Evolutionary conservation across 768 basidiomycete genomes (phyloP).

Genomic region (Ephemerocybe angulata): DNA sequence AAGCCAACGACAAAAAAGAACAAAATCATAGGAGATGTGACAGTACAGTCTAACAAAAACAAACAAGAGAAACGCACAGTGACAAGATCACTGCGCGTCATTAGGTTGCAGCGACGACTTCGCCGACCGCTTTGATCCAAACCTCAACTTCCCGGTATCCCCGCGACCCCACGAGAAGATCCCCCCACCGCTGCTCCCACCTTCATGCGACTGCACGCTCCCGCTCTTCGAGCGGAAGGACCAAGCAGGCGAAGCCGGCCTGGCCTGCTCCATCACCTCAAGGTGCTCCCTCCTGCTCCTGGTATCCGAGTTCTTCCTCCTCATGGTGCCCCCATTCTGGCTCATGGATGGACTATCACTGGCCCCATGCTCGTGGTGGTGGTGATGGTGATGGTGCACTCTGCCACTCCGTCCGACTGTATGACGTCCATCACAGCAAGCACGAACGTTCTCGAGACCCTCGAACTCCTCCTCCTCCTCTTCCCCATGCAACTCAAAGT

Average conservation of each 20-base stretch:
- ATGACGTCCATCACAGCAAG: slow-evolving; percentile 84
- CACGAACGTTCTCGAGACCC: slow-evolving; percentile 92
- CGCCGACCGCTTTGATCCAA: slow-evolving; percentile 63
- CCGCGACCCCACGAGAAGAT: slow-evolving; percentile 67
- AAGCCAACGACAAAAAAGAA: slow-evolving; percentile 12
- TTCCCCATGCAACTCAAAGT: slow-evolving; percentile 82
- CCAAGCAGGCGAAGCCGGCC: slow-evolving; percentile 81
- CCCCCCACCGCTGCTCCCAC: slow-evolving; percentile 38
- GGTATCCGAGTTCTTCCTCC: slow-evolving; percentile 42
- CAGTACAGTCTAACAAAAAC: not conserved
- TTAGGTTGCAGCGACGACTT: slow-evolving; percentile 38
- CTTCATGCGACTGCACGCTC: slow-evolving; percentile 70
- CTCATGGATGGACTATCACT: slow-evolving; percentile 7
- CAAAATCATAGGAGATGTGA: slow-evolving; percentile 15
- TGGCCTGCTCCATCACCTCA: slow-evolving; percentile 40
- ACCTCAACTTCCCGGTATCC: slow-evolving; percentile 65
- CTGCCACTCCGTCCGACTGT: slow-evolving; percentile 68
- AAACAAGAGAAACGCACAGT: not conserved
- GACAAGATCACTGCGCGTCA: slow-evolving; percentile 5
- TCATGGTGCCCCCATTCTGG: slow-evolving; percentile 24
- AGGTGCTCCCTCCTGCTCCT: slow-evolving; percentile 41
- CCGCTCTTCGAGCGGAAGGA: slow-evolving; percentile 79
- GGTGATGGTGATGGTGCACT: slow-evolving; percentile 58
- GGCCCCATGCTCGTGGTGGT: slow-evolving; percentile 30
- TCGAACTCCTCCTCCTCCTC: slow-evolving; percentile 81